phyloP scores from a whole-genome alignment of 1,284 basidiomycete genomes.

The Fomitopsis palustris region DNA sequence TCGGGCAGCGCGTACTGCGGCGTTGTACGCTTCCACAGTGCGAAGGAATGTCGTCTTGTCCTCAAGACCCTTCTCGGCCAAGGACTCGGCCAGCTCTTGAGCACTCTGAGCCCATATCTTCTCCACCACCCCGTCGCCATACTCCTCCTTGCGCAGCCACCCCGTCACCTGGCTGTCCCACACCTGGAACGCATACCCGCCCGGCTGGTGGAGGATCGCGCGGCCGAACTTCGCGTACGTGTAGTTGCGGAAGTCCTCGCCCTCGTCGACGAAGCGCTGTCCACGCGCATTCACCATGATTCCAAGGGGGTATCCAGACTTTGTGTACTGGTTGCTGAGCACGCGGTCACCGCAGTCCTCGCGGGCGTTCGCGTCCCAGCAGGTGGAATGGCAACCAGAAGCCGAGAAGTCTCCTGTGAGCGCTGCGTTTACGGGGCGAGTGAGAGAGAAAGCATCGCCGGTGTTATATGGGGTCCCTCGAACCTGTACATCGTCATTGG shows the following conservation, averaged over 20 bases:
- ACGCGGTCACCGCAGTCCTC: conserved; percentile 47
- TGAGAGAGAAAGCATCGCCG: conserved; percentile 58
- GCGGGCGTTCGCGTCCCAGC: conserved; percentile 65
- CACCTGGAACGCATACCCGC: conserved; percentile 58
- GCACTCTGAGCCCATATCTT: conserved; percentile 47
- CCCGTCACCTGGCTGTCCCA: conserved; percentile 46
- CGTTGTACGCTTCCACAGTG: conserved; percentile 50
- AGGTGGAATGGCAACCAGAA: conserved; percentile 55
- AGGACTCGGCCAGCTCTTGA: conserved; percentile 47
- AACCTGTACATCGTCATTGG: conserved; percentile 35
- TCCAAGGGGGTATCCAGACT: conserved; percentile 68
- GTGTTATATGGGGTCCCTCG: conserved; percentile 68
- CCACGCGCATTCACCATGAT: conserved; percentile 61
- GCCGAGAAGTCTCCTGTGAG: conserved; percentile 56
- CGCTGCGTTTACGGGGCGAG: conserved; percentile 48
- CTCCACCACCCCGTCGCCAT: conserved; percentile 54
- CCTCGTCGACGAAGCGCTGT: conserved; percentile 64
- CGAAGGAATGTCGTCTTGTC: conserved; percentile 38
- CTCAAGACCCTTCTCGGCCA: conserved; percentile 43
- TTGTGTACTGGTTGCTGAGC: conserved; percentile 66
- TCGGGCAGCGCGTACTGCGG: conserved; percentile 37
- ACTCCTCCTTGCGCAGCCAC: conserved; percentile 57
- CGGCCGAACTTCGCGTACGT: conserved; percentile 67
- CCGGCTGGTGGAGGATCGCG: conserved; percentile 54
- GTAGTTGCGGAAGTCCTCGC: conserved; percentile 66